Evolutionary conservation across 345 rosid species (phyloP), one percentile per base, ranked within the genome.

Genomic region (Brassica juncea): DNA sequence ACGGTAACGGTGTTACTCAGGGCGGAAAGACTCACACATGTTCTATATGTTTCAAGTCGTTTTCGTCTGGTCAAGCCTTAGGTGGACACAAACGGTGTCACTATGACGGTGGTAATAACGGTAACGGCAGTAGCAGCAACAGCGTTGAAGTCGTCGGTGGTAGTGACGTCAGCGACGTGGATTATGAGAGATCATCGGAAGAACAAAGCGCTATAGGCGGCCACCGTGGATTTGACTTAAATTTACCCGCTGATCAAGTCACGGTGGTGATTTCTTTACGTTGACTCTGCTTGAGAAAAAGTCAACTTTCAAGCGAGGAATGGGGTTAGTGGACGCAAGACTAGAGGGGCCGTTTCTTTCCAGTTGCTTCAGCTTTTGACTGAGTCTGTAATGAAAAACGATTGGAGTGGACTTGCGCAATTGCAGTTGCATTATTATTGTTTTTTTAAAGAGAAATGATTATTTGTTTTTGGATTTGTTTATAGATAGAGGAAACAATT

Each of bases 11-110:
- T 6, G 59, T 54, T 16, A 54, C 78, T 64, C 75, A 70, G 37
- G 66, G 77, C 0, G 89, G 85, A n/a, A 88, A 80, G 80, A 83
- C 68, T 7, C 93, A 91, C 47, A 77, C 80, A 78, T 91, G 96
- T 47, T 84, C 92, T 0, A 84, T 89, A 21, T 91, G 96, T 76
- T 91, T 82, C 85, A 91, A 88, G 87, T 74, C 82, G 5, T 91
- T 91, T 68, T 68, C 92, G 9, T 86, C 96, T 6, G 96, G 96
- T 39, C 96, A 91, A 87, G 96, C 93, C n/a, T 78, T 91, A 11
- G 96, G 96, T 27, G 96, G 96, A 15, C 96, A 91, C 74, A 91
- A 91, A 73, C 81, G 96, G 16, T 84, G 96, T 69, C 96, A 91
- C 85, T 91, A 88, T 25, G 96, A 91, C 74, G 91, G 86, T 15